Percentiles rank a stretch among this genome's conserved stretches.
These are phyloP conservation scores for Coix lacrymajobi DNA, from an alignment of 176 grass and related monocot species.

Conservation along the genomic window DNA sequence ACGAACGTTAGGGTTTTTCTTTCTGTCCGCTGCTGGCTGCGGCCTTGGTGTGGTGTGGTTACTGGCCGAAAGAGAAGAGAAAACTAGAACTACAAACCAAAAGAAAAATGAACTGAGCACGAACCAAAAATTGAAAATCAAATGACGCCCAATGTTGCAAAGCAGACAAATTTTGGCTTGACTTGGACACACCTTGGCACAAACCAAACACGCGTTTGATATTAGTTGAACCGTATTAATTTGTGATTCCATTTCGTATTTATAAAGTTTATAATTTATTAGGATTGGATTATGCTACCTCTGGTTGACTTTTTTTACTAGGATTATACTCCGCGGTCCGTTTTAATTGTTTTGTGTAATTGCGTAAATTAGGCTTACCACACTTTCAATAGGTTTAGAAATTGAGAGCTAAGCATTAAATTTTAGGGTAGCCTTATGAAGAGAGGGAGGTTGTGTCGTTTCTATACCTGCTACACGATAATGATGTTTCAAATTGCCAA, in stretches of 20 bases:
- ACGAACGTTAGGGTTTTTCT: constrained; percentile 22
- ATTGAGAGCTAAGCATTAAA: neutral
- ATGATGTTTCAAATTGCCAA: no score
- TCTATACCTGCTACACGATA: no score
- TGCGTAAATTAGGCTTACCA: neutral
- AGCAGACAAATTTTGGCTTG: neutral
- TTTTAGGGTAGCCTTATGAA: neutral
- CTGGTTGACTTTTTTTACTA: neutral
- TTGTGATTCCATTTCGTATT: neutral
- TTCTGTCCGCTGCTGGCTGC: neutral
- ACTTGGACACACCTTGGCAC: neutral
- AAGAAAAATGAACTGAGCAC: no score
- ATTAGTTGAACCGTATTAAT: neutral
- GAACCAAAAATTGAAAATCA: neutral
- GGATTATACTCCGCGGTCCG: neutral
- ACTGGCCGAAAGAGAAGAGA: neutral
- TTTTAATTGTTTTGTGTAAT: neutral
- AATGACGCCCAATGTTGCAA: neutral
- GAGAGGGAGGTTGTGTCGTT: no score
- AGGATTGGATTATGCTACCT: neutral
- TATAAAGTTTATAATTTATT: neutral
- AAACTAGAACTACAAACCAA: no score
- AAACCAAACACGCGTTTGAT: neutral
- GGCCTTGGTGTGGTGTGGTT: neutral
- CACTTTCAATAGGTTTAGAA: neutral